Evolutionary conservation across 2,329 filamentous ascomycete genomes (phyloP), one percentile per base, ranked within the genome.

Genomic region (Penicillium sclerotiorum): DNA sequence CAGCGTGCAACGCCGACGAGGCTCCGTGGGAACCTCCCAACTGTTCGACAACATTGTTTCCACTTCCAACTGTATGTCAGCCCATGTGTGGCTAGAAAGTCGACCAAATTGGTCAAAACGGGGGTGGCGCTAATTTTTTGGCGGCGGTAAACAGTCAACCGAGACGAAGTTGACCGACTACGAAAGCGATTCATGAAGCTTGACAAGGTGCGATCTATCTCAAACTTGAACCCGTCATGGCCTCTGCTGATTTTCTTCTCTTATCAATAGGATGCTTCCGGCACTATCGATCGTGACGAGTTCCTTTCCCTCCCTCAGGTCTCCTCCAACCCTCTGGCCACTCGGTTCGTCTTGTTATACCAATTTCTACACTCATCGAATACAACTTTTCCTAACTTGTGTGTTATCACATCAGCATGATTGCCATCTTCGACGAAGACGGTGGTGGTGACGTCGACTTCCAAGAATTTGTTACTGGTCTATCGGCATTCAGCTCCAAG

Each of bases 141-240:
- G 32, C 32, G 18, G 25, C 13, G 28, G n/a, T 27, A 37, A 22
- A 63, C 65, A 97, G 93, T 99, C 79, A 90, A 99, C 78, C 87
- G 89, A 72, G 94, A 99, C 67, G 94, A 99, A 74, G 91, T 99
- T 53, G 94, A 97, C 71, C 85, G 94, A 66, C 80, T 99, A 70
- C 84, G 91, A 68, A 99, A 99, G 80, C 85, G 93, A 55, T 99
- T 99, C 70, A 97, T 97, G 93, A 99, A 99, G 77, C 80, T 99
- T 53, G 94, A 99, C 76, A 97, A 96, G 84, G 93, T 94, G 43
- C 50, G 64, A 45, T 42, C 17, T 21, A 8, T 15, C 21, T 8
- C 12, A 27, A 22, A 7, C 9, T 25, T 8, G 18, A 3, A 18
- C 15, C 4, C 11, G 2, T 8, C 15, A 18, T 38, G 8, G 8